Percentiles rank a stretch among this genome's conserved stretches.
These are phyloP conservation scores for Paecilomyces formosus DNA, from an alignment of 2,329 filamentous ascomycete species.

Conservation along the genomic window DNA sequence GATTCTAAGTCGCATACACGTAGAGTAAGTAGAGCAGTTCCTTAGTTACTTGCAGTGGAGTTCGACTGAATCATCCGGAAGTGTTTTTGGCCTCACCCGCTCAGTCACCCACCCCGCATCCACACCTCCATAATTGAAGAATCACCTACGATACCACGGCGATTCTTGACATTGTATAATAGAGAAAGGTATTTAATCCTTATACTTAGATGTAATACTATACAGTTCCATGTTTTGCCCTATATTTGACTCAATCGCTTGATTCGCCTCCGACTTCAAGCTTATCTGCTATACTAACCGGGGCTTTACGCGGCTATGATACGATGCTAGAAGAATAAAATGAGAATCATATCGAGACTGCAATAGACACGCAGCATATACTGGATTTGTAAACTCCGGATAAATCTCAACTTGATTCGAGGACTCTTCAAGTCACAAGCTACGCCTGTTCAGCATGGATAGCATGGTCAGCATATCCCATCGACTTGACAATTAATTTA, in stretches of 20 bases:
- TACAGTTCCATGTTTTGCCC: too few relatives aligned
- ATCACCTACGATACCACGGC: too few relatives aligned
- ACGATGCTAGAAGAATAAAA: neutral
- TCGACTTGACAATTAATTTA: constrained; percentile 58
- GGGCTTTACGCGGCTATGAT: neutral
- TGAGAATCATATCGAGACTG: neutral
- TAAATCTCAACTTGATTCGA: neutral
- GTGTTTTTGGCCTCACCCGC: neutral
- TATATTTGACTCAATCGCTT: too few relatives aligned
- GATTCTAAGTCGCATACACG: neutral
- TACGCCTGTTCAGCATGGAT: constrained; percentile 16
- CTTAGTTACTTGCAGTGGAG: neutral
- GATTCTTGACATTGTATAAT: too few relatives aligned
- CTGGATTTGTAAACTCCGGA: neutral
- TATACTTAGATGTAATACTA: too few relatives aligned
- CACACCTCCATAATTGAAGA: neutral
- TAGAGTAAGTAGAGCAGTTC: neutral
- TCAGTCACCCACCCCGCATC: neutral
- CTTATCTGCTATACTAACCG: neutral
- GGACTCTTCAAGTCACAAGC: neutral
- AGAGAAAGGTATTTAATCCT: too few relatives aligned
- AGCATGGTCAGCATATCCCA: constrained; percentile 27
- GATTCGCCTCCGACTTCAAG: too few relatives aligned
- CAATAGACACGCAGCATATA: neutral
- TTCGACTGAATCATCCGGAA: neutral